phyloP scores from a whole-genome alignment of 2,329 filamentous ascomycete genomes.

The Aspergillus pseudotamarii region DNA sequence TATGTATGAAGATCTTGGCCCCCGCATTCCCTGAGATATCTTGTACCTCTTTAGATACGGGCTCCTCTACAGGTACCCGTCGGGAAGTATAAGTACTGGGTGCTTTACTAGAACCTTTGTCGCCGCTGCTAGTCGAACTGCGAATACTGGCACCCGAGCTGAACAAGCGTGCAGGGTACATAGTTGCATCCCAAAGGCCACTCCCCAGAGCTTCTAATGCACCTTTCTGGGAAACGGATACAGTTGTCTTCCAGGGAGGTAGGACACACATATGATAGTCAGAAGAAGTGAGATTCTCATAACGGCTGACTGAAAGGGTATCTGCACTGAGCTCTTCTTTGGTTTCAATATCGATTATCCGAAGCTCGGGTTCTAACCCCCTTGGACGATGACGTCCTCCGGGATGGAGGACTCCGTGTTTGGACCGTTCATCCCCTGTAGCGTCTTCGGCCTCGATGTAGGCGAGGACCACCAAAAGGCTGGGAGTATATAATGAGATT shows the following conservation, averaged over 20 bases:
- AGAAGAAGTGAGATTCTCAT: conserved; percentile 79
- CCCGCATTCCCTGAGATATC: conserved; percentile 58
- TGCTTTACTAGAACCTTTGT: conserved; percentile 57
- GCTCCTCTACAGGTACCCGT: conserved; percentile 50
- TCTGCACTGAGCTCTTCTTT: conserved; percentile 85
- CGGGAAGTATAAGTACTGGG: conserved; percentile 57
- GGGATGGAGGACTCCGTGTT: conserved; percentile 53
- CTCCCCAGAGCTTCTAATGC: conserved; percentile 74
- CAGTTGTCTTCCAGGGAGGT: conserved; percentile 71
- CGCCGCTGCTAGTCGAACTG: conserved; percentile 58
- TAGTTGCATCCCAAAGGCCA: conserved; percentile 85
- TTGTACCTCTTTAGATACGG: conserved; percentile 45
- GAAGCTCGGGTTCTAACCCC: conserved; percentile 82
- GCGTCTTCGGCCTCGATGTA: conserved; percentile 77
- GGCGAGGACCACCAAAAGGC: conserved; percentile 84
- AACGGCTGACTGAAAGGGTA: conserved; percentile 81
- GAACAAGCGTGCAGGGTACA: conserved; percentile 85
- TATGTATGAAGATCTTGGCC: conserved; percentile 89
- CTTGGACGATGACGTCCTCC: conserved; percentile 73
- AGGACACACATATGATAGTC: conserved; percentile 91
- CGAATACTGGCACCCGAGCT: conserved; percentile 79
- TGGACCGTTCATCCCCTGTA: conserved; percentile 53
- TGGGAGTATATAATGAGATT: conserved; percentile 93
- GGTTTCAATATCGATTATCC: conserved; percentile 84
- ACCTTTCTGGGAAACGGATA: conserved; percentile 67